Conservation (phyloP, 768 basidiomycete genomes). For the Chiua virens region DNA sequence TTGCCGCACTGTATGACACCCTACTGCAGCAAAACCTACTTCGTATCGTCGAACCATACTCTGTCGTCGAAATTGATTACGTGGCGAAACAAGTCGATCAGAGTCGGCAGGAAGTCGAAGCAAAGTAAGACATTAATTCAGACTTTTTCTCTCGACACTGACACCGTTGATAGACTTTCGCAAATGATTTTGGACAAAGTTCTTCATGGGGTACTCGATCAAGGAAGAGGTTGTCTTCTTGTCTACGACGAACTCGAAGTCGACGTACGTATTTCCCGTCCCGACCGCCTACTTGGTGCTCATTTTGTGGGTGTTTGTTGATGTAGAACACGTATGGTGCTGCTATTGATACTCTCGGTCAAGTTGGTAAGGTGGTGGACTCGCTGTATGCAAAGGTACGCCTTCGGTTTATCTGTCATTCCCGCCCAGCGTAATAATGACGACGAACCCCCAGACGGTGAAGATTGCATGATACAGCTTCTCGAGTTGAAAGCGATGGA, state of each 20-base stretch:
- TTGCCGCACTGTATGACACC: slow-evolving; percentile 92
- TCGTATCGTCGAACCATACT: slow-evolving; percentile 95
- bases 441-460: slow-evolving; percentile 35
- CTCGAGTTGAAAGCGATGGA: not conserved
- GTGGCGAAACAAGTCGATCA: slow-evolving; percentile 88
- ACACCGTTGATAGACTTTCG: slow-evolving; percentile 58
- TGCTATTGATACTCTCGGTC: slow-evolving; percentile 85
- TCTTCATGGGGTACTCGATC: slow-evolving; percentile 93
- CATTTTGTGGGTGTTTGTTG: not conserved
- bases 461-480: slow-evolving; percentile 37
- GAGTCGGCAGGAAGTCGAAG: slow-evolving; percentile 83
- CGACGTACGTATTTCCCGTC: slow-evolving; percentile 58
- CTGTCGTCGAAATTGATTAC: slow-evolving; percentile 85
- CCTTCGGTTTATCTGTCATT: not conserved
- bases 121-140: slow-evolving; percentile 59
- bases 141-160: not conserved
- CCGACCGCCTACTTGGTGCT: not conserved
- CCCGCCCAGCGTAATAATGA: not conserved
- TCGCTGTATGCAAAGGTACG: slow-evolving; percentile 83
- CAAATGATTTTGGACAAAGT: slow-evolving; percentile 99
- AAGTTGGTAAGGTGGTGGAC: slow-evolving; percentile 93
- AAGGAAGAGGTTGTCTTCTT: slow-evolving; percentile 87
- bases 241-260: slow-evolving; percentile 87
- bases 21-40: slow-evolving; percentile 94
- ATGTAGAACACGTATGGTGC: slow-evolving; percentile 81